phyloP scores from a whole-genome alignment of 2,329 filamentous ascomycete genomes.

The Thielaviopsis ethacetica region DNA sequence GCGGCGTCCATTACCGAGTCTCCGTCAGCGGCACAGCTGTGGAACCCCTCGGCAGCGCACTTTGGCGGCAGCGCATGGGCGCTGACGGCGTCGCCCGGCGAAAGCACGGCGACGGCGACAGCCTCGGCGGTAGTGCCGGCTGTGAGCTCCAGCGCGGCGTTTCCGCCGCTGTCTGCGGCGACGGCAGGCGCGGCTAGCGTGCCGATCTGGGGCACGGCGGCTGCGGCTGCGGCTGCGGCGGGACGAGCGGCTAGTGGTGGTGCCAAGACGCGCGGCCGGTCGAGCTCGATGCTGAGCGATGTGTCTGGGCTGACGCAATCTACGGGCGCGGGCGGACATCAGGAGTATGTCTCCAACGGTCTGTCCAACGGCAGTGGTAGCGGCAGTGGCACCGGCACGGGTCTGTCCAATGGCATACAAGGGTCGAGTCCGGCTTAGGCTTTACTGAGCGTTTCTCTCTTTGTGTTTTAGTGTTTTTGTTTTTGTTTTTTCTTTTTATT shows the following conservation, averaged over 20 bases:
- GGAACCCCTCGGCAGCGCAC: no score
- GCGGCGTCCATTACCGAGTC: neutral
- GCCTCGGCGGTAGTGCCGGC: no score
- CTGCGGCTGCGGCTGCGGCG: neutral
- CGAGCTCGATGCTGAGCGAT: constrained; percentile 51
- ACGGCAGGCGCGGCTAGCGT: neutral
- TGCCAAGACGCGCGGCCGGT: constrained; percentile 36
- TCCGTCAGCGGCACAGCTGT: neutral
- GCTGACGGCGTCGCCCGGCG: no score
- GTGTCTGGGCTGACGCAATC: constrained; percentile 51
- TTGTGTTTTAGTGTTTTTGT: neutral
- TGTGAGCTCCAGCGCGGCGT: neutral
- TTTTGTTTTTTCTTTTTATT: constrained; percentile 2
- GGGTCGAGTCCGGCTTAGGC: neutral
- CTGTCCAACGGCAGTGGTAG: neutral
- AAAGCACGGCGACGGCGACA: no score
- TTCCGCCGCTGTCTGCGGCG: neutral
- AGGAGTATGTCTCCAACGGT: neutral
- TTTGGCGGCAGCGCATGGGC: no score
- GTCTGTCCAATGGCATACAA: neutral
- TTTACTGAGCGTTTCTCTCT: neutral
- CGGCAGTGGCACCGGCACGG: constrained; percentile 2
- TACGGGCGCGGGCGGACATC: constrained; percentile 30
- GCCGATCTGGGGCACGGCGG: neutral
- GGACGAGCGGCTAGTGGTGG: constrained; percentile 13